phyloP scores from a whole-genome alignment of 345 rosid species.

The Limnanthes douglasii region DNA sequence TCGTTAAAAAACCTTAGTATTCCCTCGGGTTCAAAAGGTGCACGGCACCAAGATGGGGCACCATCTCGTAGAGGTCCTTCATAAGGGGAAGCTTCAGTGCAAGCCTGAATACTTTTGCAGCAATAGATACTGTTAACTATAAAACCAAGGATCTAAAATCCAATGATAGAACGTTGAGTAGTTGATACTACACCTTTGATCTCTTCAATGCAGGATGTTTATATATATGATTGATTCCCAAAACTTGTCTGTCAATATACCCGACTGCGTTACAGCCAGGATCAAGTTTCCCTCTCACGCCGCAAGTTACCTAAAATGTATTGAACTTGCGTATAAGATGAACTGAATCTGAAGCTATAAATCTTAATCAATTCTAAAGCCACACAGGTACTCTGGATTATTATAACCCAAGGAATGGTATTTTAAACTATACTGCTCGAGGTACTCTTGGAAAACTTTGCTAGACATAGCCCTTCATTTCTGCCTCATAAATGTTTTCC shows the following conservation, averaged over 20 bases:
- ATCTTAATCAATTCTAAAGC: too few relatives aligned
- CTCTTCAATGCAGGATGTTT: constrained; percentile 85
- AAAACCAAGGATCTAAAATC: constrained; percentile 5
- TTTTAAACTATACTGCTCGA: too few relatives aligned
- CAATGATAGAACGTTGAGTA: not conserved
- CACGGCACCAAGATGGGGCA: constrained; percentile 83
- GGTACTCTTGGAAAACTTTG: too few relatives aligned
- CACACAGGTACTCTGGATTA: too few relatives aligned
- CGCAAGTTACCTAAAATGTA: constrained; percentile 47
- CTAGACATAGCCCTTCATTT: too few relatives aligned
- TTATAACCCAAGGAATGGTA: too few relatives aligned
- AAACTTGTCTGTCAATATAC: constrained; percentile 50
- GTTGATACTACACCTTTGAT: constrained; percentile 35
- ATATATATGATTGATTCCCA: constrained; percentile 70
- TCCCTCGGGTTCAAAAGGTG: constrained; percentile 97
- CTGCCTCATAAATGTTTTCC: too few relatives aligned
- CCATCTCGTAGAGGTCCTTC: constrained; percentile 32
- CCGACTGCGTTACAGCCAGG: constrained; percentile 92
- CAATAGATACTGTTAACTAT: constrained; percentile 1
- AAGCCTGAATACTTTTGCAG: constrained; percentile 36
- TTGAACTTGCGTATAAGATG: not conserved
- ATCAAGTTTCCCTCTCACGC: constrained; percentile 58
- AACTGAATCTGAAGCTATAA: not conserved
- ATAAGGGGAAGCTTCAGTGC: constrained; percentile 52
- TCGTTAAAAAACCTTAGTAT: constrained; percentile 65